Conservation (phyloP, 352 stramenopile genomes). For the Phytophthora fragariae region DNA sequence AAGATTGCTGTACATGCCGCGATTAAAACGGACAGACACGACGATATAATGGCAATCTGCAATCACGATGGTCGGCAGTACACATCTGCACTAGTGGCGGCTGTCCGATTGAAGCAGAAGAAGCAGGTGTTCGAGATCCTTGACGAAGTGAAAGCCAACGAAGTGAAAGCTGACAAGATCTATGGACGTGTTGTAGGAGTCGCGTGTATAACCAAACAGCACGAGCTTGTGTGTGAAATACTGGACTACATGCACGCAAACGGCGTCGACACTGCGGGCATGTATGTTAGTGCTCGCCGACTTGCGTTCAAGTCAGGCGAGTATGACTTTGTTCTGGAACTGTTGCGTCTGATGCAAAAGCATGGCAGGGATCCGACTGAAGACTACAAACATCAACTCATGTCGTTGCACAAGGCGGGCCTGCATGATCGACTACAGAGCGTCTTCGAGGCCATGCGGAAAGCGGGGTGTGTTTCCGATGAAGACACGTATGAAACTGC, state of each 20-base stretch:
- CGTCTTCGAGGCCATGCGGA: background rate
- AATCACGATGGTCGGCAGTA: background rate
- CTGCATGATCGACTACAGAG: background rate
- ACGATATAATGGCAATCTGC: background rate
- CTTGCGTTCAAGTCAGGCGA: background rate
- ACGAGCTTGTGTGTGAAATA: background rate
- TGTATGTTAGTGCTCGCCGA: background rate
- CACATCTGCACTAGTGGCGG: background rate
- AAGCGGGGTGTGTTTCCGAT: background rate
- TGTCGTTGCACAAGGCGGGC: background rate
- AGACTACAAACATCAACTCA: background rate
- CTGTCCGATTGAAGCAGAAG: background rate
- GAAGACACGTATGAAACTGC: background rate
- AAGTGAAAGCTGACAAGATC: background rate
- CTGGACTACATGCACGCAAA: background rate
- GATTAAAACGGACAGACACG: background rate
- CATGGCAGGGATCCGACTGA: background rate
- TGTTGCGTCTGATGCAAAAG: background rate
- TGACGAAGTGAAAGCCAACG: background rate
- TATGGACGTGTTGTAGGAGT: background rate
- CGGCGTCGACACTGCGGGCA: background rate
- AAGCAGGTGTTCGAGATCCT: background rate
- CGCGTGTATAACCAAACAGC: background rate
- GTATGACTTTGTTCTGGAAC: background rate
- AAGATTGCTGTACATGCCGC: background rate